Base-by-base conservation (phyloP, 257 asterid genomes). In the Craterostigma plantagineum region DNA sequence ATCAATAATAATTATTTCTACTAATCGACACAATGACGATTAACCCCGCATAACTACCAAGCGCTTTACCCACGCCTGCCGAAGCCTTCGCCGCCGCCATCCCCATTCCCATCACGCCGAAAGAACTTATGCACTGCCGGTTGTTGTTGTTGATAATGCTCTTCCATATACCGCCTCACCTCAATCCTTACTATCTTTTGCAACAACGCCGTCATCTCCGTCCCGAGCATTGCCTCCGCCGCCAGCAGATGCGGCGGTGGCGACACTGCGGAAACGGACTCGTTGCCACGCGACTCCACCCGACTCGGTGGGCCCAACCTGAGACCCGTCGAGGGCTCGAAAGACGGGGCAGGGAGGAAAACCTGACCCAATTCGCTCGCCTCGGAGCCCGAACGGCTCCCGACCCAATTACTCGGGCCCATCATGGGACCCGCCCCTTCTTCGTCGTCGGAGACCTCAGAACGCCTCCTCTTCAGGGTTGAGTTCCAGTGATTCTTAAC, bases 401-500 rank as follows among this genome's bases (percentile, higher is more conserved):
- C 30, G 30, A 23, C 30, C 30, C 30, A 6, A 23, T 23, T 23
- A 2, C 30, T 6, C 30, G 30, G 30, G 30, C 30, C 30, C 30
- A 23, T 6, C 30, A 23, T 23, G 33, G 15, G 63, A 38, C 18
- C 33, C 17, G 51, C 59, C 10, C 44, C 48, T 7, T 63, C 70
- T 11, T 34, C 39, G 27, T 63, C 59, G 8, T 63, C 67, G 11
- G 51, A 61, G 8, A 45, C 6, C n/a, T 34, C 42, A 14, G 75
- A 46, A 57, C 82, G 69, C 75, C 79, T 81, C 41, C 97, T 72
- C 65, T 86, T 86, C 18, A 86, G 75, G 1, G 94, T 86, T 0
- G 94, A 81, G 62, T 86, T 86, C 97, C 97, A 86, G 47, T 86
- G 97, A 23, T 86, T 86, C 42, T 86, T 86, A 14, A 86, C 79